Percentiles rank a stretch among this genome's conserved stretches.
phyloP scores from a whole-genome alignment of 1,284 basidiomycete species.

The Ustilago shanxiensis region DNA sequence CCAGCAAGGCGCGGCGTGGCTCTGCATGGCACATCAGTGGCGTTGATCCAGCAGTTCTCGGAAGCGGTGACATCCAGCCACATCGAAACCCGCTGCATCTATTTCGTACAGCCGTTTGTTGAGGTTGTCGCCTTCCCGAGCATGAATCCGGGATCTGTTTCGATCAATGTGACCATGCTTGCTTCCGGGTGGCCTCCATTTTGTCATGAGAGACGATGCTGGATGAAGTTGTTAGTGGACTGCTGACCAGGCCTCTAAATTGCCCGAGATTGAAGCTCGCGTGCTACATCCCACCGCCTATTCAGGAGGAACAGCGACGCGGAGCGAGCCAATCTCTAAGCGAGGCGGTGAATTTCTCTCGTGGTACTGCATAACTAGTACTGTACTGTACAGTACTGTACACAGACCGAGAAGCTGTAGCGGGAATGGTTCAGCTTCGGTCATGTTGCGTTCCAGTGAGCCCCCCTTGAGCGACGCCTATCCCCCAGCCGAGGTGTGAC shows the following conservation, averaged over 20 bases:
- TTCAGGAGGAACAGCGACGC: background rate
- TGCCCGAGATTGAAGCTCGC: background rate
- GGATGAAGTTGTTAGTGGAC: background rate
- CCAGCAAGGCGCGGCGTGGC: too few species aligned
- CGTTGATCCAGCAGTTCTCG: background rate
- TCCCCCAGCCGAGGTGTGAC: constrained; percentile 15
- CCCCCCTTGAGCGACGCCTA: background rate
- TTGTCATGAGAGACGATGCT: background rate
- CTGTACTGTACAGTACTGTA: too few species aligned
- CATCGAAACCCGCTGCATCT: background rate
- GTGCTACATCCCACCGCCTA: background rate
- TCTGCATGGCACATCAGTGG: background rate
- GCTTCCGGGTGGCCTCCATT: background rate
- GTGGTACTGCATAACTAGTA: background rate
- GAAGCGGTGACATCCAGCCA: background rate
- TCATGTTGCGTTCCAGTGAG: background rate
- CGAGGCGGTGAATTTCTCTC: constrained; percentile 6
- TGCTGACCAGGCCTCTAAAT: background rate
- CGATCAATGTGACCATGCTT: background rate
- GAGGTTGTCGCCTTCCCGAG: constrained; percentile 1
- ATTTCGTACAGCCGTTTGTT: background rate
- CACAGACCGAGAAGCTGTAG: too few species aligned
- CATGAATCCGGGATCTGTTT: constrained; percentile 2
- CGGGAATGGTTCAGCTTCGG: background rate
- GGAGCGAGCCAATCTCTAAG: background rate